Evolutionary conservation across 2,329 filamentous ascomycete species (phyloP).

Genomic region (Thielaviopsis euricoi): DNA sequence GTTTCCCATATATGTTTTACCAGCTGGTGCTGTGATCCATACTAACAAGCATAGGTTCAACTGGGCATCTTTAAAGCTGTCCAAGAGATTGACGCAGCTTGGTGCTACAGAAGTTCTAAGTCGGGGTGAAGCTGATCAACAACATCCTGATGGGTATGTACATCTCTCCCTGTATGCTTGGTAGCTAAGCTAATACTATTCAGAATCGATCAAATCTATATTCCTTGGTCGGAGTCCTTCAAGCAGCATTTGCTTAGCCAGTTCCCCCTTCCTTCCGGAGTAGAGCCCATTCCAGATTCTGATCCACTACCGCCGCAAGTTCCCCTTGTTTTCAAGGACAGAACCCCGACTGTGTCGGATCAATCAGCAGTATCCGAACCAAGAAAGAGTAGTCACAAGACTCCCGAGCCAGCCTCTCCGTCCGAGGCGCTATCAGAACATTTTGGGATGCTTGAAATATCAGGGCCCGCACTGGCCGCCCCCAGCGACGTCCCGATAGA

Average conservation of each 20-base stretch:
- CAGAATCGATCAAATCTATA: slow-evolving; percentile 66
- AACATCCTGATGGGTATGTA: slow-evolving; percentile 77
- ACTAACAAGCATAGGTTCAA: slow-evolving; percentile 50
- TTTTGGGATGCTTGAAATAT: slow-evolving; percentile 7
- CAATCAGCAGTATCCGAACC: not conserved
- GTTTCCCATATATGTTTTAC: slow-evolving; percentile 16
- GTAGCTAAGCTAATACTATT: not conserved
- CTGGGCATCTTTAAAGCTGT: slow-evolving; percentile 77
- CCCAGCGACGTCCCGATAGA: slow-evolving; percentile 6
- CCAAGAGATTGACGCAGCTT: slow-evolving; percentile 68
- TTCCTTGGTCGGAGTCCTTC: slow-evolving; percentile 60
- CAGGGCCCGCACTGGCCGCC: not conserved
- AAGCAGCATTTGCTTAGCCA: slow-evolving; percentile 46
- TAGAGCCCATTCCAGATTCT: slow-evolving; percentile 56
- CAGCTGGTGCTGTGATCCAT: not conserved
- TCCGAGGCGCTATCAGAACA: slow-evolving; percentile 1
- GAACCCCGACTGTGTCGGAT: not conserved
- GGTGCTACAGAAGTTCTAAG: slow-evolving; percentile 63
- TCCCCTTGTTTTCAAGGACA: slow-evolving; percentile 3
- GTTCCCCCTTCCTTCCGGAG: slow-evolving; percentile 51
- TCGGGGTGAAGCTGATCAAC: slow-evolving; percentile 78
- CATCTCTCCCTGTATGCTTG: not conserved
- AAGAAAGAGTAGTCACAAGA: not conserved
- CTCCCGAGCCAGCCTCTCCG: slow-evolving; percentile 20
- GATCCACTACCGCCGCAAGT: slow-evolving; percentile 60